These are phyloP conservation scores for Novymonas esmeraldas DNA, from an alignment of 208 protist species.

Conservation along the genomic window DNA sequence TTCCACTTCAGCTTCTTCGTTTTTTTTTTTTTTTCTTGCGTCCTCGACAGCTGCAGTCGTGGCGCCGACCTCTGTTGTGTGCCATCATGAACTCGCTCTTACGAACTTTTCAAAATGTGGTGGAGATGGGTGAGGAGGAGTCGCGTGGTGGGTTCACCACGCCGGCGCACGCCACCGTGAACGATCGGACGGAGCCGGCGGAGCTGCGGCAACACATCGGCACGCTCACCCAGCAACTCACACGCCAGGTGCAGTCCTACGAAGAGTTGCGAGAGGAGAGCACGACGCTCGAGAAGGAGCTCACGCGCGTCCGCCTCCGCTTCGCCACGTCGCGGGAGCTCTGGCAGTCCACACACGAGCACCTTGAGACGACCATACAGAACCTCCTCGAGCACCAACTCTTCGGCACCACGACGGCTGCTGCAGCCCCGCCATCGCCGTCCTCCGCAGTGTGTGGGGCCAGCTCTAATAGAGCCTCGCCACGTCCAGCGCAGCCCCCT, in stretches of 20 bases:
- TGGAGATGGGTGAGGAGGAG: constrained; percentile 37
- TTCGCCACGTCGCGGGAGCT: constrained; percentile 35
- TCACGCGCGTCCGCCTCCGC: constrained; percentile 25
- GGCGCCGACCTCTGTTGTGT: neutral
- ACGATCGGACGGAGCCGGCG: constrained; percentile 7
- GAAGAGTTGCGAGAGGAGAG: constrained; percentile 40
- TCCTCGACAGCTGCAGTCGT: no score
- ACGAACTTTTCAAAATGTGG: constrained; percentile 34
- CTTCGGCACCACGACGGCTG: neutral
- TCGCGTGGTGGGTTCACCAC: neutral
- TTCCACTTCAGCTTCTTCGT: neutral
- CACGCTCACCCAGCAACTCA: constrained; percentile 17
- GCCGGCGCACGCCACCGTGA: neutral
- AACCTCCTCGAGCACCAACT: constrained; percentile 31
- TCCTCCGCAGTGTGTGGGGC: neutral
- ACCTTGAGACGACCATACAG: constrained; percentile 37
- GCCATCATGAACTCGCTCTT: constrained; percentile 34
- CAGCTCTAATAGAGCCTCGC: neutral
- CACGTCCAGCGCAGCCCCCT: neutral
- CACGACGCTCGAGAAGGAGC: constrained; percentile 36
- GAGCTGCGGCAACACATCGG: constrained; percentile 21
- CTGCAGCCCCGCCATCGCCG: neutral
- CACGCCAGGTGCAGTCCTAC: constrained; percentile 20
- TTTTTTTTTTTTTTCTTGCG: no score
- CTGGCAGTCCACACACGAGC: constrained; percentile 29